phyloP scores from a whole-genome alignment of 192 early-diverging fungal species.

The Coemansia sp. region DNA sequence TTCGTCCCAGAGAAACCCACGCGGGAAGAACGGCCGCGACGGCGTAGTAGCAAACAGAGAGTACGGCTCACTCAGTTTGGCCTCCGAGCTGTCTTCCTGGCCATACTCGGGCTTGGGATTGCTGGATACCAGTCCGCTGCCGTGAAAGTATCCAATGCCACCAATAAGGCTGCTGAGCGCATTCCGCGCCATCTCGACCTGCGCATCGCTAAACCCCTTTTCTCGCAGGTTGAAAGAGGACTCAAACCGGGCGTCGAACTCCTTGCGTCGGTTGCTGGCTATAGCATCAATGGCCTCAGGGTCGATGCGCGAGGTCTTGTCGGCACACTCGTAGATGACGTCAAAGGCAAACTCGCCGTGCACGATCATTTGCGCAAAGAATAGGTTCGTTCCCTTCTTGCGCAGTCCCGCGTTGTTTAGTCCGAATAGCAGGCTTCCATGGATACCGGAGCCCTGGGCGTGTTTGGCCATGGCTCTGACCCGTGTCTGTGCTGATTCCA shows the following conservation, averaged over 20 bases:
- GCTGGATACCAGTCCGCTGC: constrained; percentile 37
- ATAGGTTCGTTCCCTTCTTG: constrained; percentile 26
- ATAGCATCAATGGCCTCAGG: background rate
- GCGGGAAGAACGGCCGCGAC: constrained; percentile 91
- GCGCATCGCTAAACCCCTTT: constrained; percentile 62
- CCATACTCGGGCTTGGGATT: constrained; percentile 65
- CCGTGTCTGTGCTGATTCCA: too few relatives aligned
- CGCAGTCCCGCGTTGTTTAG: constrained; percentile 53
- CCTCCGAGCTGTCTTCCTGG: constrained; percentile 56
- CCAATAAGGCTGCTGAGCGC: constrained; percentile 85
- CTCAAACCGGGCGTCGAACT: constrained; percentile 79
- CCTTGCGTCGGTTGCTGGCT: constrained; percentile 27
- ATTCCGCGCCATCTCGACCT: constrained; percentile 74
- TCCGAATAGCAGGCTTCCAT: constrained; percentile 59
- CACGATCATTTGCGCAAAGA: constrained; percentile 44
- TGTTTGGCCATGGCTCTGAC: too few relatives aligned
- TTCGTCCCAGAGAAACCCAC: constrained; percentile 97
- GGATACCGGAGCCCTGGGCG: constrained; percentile 45
- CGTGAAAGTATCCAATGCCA: constrained; percentile 76
- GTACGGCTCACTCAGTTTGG: constrained; percentile 65
- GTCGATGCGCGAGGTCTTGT: too few relatives aligned
- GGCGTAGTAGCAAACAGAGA: constrained; percentile 83
- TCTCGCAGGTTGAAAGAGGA: constrained; percentile 64
- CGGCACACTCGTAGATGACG: constrained; percentile 34
- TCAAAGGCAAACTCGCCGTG: constrained; percentile 45